These are phyloP conservation scores for Populus hybrid DNA, from an alignment of 441 rosid genomes.

Conservation along the genomic window DNA sequence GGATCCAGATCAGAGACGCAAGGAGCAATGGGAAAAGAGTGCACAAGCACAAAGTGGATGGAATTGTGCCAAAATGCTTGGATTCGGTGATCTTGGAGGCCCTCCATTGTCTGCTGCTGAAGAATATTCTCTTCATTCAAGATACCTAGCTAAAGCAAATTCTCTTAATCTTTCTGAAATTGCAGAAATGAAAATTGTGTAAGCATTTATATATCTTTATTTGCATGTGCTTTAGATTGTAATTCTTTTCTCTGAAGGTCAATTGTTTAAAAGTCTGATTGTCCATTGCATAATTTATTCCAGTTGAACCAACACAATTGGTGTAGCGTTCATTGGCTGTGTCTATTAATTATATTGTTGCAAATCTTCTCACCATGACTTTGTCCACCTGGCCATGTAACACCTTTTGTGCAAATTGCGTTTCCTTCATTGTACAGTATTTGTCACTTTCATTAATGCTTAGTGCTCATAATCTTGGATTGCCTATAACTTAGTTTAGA, in stretches of 20 bases:
- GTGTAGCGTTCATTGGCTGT: not conserved
- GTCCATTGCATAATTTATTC: constrained; percentile 2
- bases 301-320: not conserved
- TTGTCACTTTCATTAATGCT: constrained; percentile 2
- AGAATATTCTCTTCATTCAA: constrained; percentile 95
- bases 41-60: constrained; percentile 84
- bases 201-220: constrained; percentile 32
- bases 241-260: not conserved
- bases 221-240: not conserved
- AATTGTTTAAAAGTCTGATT: not conserved
- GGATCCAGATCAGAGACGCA: constrained; percentile 96
- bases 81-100: constrained; percentile 95
- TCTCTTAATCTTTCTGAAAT: constrained; percentile 93
- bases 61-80: constrained; percentile 90
- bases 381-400: not conserved
- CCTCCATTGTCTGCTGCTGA: constrained; percentile 88
- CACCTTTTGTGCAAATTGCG: not conserved
- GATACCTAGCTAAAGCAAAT: constrained; percentile 95
- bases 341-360: not conserved
- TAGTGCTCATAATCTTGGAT: constrained; percentile 14
- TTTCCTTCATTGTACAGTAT: constrained; percentile 10
- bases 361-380: not conserved
- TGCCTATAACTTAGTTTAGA: constrained; percentile 14
- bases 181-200: constrained; percentile 99
- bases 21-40: constrained; percentile 97